Base-by-base conservation (phyloP, 129 eudicot species). In the Escallonia rubra region DNA sequence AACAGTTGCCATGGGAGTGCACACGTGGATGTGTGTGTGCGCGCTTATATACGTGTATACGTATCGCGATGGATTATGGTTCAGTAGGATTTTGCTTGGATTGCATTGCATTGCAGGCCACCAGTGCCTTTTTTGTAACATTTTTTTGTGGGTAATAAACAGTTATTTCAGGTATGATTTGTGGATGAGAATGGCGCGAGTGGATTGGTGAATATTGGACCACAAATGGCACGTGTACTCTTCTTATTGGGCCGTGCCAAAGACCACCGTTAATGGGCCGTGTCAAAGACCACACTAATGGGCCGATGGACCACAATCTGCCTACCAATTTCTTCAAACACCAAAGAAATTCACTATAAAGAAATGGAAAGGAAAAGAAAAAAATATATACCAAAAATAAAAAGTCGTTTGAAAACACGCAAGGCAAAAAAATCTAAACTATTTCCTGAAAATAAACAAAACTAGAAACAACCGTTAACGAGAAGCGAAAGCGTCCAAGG, bases 1-100 rank as follows among this genome's bases (percentile, higher is more conserved):
- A 69, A 85, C 76, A 59, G 85, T 61, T 66, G 96, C 86, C 99
- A 93, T 93, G 50, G 74, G 34, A 23, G 34, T 23, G 71, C 43
- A 0, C 16, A 62, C 49, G 43, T 2, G 43, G 43, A 58, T n/a
- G 0, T 61, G 6, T 41, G 12, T 67, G 41, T 38, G 52, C 71
- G 34, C 34, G 34, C 34, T 66, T 67, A 56, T 70, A 48, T 72
- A 46, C 41, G 39, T 66, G 38, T 61, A 44, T 71, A 40, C 62
- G 61, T 74, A 67, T 73, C 34, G 34, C 59, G 38, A 66, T 63
- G 61, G 46, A 10, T 42, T 61, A 41, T 64, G 64, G 57, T 69
- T 69, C 68, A 61, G 13, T 44, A 74, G 63, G 69, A 72, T 58
- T 41, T 67, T 61, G 64, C 59, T 67, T 77, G 77, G 67, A 15